These are phyloP conservation scores for Lasiosphaeria miniovina DNA, from an alignment of 495 filamentous ascomycete species.

Conservation along the genomic window DNA sequence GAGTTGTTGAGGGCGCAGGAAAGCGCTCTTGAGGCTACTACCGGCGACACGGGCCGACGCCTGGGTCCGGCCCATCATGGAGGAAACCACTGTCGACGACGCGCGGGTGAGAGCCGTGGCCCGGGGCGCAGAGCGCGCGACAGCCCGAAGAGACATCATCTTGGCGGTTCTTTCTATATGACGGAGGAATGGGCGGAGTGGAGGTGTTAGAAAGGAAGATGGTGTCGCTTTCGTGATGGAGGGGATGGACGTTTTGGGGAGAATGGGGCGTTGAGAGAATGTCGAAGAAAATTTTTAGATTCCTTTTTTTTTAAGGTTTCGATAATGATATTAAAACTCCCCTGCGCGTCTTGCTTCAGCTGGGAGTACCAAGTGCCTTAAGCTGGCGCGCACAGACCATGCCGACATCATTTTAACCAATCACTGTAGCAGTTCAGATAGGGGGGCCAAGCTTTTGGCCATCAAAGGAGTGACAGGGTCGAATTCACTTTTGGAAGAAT, in stretches of 20 bases:
- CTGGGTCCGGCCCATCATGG: conserved; percentile 48
- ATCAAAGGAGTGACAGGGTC: too few relatives aligned
- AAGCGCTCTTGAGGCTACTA: conserved; percentile 30
- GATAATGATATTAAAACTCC: too few relatives aligned
- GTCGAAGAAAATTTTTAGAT: too few relatives aligned
- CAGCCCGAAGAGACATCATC: conserved; percentile 74
- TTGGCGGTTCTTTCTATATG: conserved; percentile 27
- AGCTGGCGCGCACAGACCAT: too few relatives aligned
- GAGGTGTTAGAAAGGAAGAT: conserved; percentile 11
- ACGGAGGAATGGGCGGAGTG: conserved; percentile 1
- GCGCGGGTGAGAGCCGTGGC: conserved; percentile 53
- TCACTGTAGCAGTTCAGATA: too few relatives aligned
- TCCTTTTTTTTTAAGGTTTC: too few relatives aligned
- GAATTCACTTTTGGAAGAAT: too few relatives aligned
- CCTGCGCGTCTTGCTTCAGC: too few relatives aligned
- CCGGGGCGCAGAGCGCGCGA: conserved; percentile 70
- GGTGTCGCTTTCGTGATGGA: neutral
- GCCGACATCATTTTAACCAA: too few relatives aligned
- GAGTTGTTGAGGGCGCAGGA: conserved; percentile 51
- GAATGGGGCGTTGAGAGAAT: neutral
- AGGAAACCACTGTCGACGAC: conserved; percentile 26
- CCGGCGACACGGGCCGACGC: conserved; percentile 19
- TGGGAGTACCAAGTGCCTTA: too few relatives aligned
- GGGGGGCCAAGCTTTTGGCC: too few relatives aligned
- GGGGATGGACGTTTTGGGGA: conserved; percentile 7